Percentiles rank a stretch among this genome's conserved stretches.
phyloP scores from a whole-genome alignment of 2,329 filamentous ascomycete genomes.

The Claviceps pazoutovae region DNA sequence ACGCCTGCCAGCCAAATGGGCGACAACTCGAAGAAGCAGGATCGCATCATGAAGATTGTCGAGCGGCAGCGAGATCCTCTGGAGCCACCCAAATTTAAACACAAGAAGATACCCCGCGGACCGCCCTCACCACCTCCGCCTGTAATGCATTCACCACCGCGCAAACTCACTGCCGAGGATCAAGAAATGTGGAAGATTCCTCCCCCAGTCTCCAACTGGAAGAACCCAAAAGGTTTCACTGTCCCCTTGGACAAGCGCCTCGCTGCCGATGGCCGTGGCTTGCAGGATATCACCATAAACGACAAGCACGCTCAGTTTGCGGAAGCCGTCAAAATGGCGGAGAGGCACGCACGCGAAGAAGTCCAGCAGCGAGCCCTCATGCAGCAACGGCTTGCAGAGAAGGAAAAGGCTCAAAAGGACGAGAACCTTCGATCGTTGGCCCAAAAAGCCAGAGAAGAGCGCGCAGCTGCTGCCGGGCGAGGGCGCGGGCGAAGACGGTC shows the following conservation, averaged over 20 bases:
- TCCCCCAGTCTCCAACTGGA: conserved; percentile 93
- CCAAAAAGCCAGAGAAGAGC: conserved; percentile 81
- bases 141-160: conserved; percentile 84
- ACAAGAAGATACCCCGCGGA: conserved; percentile 92
- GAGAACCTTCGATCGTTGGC: conserved; percentile 79
- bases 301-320: conserved; percentile 97
- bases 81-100: conserved; percentile 96
- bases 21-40: conserved; percentile 69
- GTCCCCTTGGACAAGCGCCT: conserved; percentile 90
- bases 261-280: conserved; percentile 77
- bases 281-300: conserved; percentile 93
- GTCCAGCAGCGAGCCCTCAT: conserved; percentile 84
- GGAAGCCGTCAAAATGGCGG: conserved; percentile 86
- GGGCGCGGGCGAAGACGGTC: conserved; percentile 29
- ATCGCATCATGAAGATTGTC: conserved; percentile 97
- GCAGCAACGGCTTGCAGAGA: conserved; percentile 92
- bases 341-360: conserved; percentile 88
- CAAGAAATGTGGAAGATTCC: conserved; percentile 89
- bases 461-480: conserved; percentile 29
- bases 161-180: conserved; percentile 91
- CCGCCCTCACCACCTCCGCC: conserved; percentile 87
- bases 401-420: conserved; percentile 90
- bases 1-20: conserved; percentile 97
- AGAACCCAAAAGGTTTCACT: conserved; percentile 97
- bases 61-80: conserved; percentile 87